Base-by-base conservation (phyloP, 2,329 filamentous ascomycete species). In the Fusarium torulosum region DNA sequence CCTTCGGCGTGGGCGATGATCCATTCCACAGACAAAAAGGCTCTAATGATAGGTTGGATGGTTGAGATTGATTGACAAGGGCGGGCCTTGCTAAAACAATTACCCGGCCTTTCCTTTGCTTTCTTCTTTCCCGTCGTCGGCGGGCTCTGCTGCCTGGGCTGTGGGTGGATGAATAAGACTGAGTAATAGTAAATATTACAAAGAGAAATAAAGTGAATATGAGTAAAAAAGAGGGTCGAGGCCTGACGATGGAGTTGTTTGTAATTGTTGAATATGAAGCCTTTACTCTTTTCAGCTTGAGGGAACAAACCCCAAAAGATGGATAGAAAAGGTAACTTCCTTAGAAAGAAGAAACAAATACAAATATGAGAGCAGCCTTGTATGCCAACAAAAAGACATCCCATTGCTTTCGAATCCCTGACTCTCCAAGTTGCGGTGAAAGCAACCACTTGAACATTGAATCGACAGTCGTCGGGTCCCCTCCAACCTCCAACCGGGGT, bases 371-470 rank as follows among this genome's bases (percentile, higher is more conserved):
- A 38, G 37, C 20, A 25, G 42, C 50, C 42, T 59, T 59, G 66
- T 53, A 59, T 55, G 53, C 45, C 51, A 52, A 29, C 27, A 47
- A 57, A 66, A 45, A 52, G 64, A 45, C 60, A 55, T 58, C 54
- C 49, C 35, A 54, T 60, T 37, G 47, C 50, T 52, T 52, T 56
- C 57, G 56, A 59, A 66, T 63, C 60, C 61, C 69, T 70, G 69
- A 38, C 66, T 57, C 56, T 14, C 58, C 66, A 73, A 73, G 67
- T 73, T 74, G 72, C 72, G 72, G 72, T 74, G 72, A 74, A 74
- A 74, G 72, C 59, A 57, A 59, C 63, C 68, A 61, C 17, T 37
- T 37, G 35, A n/a, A 37, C 17, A 37, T 59, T 59, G 42, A 63
- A 63, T 64, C 60, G 44, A 59, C 46, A 59, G 59, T 59, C 63